Base-by-base conservation (phyloP, 139 green algal genomes). In the Tetratostichococcus sp. region DNA sequence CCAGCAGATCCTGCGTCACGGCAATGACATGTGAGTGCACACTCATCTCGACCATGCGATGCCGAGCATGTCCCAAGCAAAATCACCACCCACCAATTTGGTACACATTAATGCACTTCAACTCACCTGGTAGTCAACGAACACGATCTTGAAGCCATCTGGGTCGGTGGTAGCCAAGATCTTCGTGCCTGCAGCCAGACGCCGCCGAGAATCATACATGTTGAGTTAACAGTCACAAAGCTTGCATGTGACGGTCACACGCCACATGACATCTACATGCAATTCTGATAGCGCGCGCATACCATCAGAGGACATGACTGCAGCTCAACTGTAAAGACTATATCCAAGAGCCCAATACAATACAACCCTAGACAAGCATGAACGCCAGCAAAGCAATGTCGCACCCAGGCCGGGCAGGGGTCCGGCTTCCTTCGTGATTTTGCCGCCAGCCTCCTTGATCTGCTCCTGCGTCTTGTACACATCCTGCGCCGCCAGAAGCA, bases 381-480 rank as follows among this genome's bases (percentile, higher is more conserved):
- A n/a, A n/a, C n/a, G n/a, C n/a, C n/a, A n/a, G n/a, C n/a, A n/a
- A n/a, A n/a, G n/a, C n/a, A n/a, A n/a, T n/a, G n/a, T n/a, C n/a
- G 43, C 69, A 26, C 77, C 82, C 11, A 89, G 82, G 68, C 87
- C 87, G 6, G 87, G 85, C 42, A 91, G 66, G 0, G 83, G 79
- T 1, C 78, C 83, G 4, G 88, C 77, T 72, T 89, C 85, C 43
- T 77, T 73, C 22, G 71, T 77, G 23, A 92, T 67, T 21, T 80
- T 86, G 31, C 86, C 87, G 4, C 91, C 91, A 25, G 85, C 84
- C 62, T 88, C 87, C 77, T 82, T 83, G 73, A 94, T 88, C 65
- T 85, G 68, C 35, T 95, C 91, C 11, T 84, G 87, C 22, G 91
- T 92, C 87, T 95, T 96, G 88, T 92, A 95, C 28, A 96, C 89